Evolutionary conservation across 345 rosid genomes (phyloP).

Genomic region (Aurinia saxatilis): DNA sequence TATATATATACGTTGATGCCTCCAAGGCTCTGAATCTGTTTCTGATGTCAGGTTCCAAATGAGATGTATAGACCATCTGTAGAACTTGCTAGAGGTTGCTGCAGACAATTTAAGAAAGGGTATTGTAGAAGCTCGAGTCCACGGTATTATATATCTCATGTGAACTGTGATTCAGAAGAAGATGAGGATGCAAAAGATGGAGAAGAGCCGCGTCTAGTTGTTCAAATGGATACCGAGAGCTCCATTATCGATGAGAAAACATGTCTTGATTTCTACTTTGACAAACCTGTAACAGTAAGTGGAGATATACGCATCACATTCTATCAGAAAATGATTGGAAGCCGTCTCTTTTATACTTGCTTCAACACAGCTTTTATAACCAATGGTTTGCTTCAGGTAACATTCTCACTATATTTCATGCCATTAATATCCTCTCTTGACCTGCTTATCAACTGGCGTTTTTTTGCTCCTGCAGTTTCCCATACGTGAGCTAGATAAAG

Average conservation of each 20-base stretch:
- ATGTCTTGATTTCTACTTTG: slow-evolving; percentile 72
- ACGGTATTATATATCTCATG: slow-evolving; percentile 51
- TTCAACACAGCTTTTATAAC: slow-evolving; percentile 87
- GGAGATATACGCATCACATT: slow-evolving; percentile 79
- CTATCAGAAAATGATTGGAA: slow-evolving; percentile 81
- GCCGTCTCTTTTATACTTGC: slow-evolving; percentile 83
- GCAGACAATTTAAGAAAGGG: slow-evolving; percentile 63
- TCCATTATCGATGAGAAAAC: slow-evolving; percentile 71
- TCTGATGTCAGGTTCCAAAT: slow-evolving; percentile 41
- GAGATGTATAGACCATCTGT: slow-evolving; percentile 62
- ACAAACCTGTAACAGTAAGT: slow-evolving; percentile 61
- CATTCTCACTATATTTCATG: background rate
- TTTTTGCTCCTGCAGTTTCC: slow-evolving; percentile 44
- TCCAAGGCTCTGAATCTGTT: too few relatives aligned
- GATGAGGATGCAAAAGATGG: slow-evolving; percentile 24
- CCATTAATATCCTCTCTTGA: background rate
- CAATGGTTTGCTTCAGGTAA: slow-evolving; percentile 78
- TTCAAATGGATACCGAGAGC: slow-evolving; percentile 95
- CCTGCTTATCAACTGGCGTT: background rate
- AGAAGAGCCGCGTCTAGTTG: slow-evolving; percentile 48
- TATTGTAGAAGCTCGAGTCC: slow-evolving; percentile 46
- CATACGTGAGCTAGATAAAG: slow-evolving; percentile 62
- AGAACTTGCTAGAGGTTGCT: slow-evolving; percentile 60
- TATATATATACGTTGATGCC: too few relatives aligned
- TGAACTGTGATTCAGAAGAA: slow-evolving; percentile 35